Evolutionary conservation across 495 filamentous ascomycete species (phyloP), one percentile per base, ranked within the genome.

Genomic region (Xylaria telfairii): DNA sequence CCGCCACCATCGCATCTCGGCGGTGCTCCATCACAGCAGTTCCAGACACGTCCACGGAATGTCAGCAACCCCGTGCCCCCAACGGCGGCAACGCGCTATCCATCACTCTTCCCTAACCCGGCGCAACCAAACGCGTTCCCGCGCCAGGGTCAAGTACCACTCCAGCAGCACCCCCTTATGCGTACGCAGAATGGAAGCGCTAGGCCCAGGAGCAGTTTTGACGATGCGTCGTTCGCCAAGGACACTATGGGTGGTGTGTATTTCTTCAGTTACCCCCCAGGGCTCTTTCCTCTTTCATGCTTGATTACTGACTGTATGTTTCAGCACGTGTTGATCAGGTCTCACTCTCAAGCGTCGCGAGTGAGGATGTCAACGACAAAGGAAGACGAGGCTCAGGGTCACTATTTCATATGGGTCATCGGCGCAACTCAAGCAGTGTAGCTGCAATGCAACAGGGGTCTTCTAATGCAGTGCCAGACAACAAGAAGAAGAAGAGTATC

Each of bases 51-150:
- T 10, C 73, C 71, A 12, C 71, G 75, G 46, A 72, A 71, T 44
- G 72, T 72, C 26, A 71, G 73, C 2, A 75, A 73, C 59, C 77
- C 76, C 24, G 77, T 78, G 62, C 81, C 81, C 39, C 81, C 82
- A 24, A 78, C 81, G 15, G 79, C 81, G 15, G 81, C 81, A 13
- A 77, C 78, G 47, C 75, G 81, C 26, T 83, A 78, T 65, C 79
- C 79, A 47, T 73, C 73, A 3, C 77, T 79, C 21, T 79, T 76
- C 46, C 62, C 69, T 66, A 65, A 69, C 32, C 62, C 71, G 12
- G 68, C 70, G n/a, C 74, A 69, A 15, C 74, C 71, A 49, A 26
- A 59, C 19, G 34, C 32, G 3, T 65, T 65, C 8, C 47, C 49
- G 10, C 42, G 19, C 68, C 70, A 49, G 9, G 57, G 72, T 34